Evolutionary conservation across 192 early-diverging fungal genomes (phyloP).

Genomic region (Geranomyces michiganensis): DNA sequence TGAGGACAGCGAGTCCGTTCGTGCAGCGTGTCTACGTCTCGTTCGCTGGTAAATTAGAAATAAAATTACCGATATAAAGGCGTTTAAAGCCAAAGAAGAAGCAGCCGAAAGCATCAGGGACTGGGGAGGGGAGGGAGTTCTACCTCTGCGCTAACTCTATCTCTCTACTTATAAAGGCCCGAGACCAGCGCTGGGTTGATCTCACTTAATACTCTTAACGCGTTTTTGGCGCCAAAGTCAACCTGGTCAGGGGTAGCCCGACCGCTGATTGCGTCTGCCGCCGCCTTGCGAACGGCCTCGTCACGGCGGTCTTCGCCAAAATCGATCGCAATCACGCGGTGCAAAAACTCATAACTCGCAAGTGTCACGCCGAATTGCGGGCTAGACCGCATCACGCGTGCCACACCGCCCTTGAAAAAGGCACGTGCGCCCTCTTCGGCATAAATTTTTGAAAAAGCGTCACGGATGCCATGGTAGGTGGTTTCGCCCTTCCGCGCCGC

Average conservation of each 20-base stretch:
- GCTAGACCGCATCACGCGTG: conserved; percentile 89
- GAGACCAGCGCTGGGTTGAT: conserved; percentile 22
- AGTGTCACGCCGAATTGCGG: conserved; percentile 98
- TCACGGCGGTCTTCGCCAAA: conserved; percentile 30
- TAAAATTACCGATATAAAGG: too few relatives aligned
- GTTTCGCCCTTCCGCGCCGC: conserved; percentile 88
- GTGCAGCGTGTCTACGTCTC: too few relatives aligned
- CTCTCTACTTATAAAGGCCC: conserved; percentile 2
- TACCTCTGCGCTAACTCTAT: too few relatives aligned
- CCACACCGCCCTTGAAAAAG: conserved; percentile 96
- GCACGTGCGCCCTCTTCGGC: conserved; percentile 90
- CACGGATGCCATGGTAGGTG: conserved; percentile 79
- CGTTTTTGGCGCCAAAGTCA: conserved; percentile 21
- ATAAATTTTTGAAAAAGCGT: conserved; percentile 86
- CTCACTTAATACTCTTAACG: conserved; percentile 32
- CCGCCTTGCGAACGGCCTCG: neutral
- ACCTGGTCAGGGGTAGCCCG: neutral
- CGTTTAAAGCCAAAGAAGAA: too few relatives aligned
- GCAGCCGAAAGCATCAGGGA: too few relatives aligned
- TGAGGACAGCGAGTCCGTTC: too few relatives aligned
- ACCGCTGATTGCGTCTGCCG: neutral
- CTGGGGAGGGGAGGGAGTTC: too few relatives aligned
- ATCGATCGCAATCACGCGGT: conserved; percentile 44
- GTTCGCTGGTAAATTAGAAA: too few relatives aligned
- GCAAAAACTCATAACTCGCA: conserved; percentile 88